A percentile compares a stretch with the other conserved stretches of the same genome.
These are phyloP conservation scores for Vanrija sp. DNA, from an alignment of 1,284 basidiomycete species.

Conservation along the genomic window DNA sequence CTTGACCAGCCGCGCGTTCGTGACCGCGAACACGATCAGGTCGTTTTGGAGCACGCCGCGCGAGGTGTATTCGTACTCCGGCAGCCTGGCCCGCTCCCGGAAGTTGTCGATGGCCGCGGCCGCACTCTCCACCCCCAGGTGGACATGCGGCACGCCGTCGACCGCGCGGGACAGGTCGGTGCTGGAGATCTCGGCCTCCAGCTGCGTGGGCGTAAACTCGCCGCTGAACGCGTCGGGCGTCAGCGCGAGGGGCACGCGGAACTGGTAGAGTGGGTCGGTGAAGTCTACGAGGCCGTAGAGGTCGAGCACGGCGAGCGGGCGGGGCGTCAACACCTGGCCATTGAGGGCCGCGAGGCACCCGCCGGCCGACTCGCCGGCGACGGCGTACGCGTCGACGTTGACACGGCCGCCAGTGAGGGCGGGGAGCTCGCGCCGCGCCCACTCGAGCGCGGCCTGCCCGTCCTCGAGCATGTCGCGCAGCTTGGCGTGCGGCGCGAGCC, in stretches of 20 bases:
- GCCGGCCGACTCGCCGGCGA: slow-evolving; percentile 34
- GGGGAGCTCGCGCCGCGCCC: slow-evolving; percentile 10
- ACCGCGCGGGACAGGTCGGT: no score
- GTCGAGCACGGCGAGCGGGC: not conserved
- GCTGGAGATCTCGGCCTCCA: no score
- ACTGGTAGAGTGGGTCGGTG: not conserved
- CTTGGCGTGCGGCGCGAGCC: slow-evolving; percentile 12
- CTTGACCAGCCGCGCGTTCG: not conserved
- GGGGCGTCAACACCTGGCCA: not conserved
- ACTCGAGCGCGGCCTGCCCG: slow-evolving; percentile 9
- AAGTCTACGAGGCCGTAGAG: slow-evolving; percentile 4
- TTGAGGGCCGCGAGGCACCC: slow-evolving; percentile 17
- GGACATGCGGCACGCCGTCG: no score
- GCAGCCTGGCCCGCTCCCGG: no score
- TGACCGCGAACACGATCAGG: not conserved
- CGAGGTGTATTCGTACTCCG: slow-evolving; percentile 5
- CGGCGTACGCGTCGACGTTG: slow-evolving; percentile 21
- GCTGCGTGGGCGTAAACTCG: no score
- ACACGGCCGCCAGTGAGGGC: slow-evolving; percentile 6
- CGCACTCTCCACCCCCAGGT: no score
- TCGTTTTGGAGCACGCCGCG: not conserved
- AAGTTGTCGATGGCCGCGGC: no score
- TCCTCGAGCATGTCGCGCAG: slow-evolving; percentile 17
- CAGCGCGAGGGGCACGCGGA: no score
- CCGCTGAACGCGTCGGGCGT: no score